Conservation (phyloP, 78 protist species). For the Isochrysis galbana region DNA sequence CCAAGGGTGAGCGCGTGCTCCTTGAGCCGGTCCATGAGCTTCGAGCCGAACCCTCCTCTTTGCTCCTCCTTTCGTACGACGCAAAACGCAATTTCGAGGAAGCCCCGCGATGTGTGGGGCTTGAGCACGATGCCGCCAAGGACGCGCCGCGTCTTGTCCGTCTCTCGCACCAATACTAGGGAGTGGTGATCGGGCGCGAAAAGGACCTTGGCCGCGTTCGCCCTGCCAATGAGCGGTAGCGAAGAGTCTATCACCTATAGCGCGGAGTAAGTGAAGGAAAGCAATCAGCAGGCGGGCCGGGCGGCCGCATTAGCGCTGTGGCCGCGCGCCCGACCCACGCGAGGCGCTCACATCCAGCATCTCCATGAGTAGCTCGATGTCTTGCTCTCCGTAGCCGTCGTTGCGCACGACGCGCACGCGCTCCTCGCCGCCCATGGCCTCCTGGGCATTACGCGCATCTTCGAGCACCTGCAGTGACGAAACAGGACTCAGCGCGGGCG, state of each 20-base stretch:
- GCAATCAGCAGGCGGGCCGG: too few species aligned
- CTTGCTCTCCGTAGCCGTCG: background rate
- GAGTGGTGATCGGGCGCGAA: conserved; percentile 17
- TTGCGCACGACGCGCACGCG: background rate
- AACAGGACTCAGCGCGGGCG: too few species aligned
- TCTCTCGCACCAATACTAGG: background rate
- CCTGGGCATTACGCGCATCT: background rate
- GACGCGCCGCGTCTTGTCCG: background rate
- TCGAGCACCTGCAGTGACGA: background rate
- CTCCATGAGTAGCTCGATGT: background rate
- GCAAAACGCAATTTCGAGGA: conserved; percentile 1
- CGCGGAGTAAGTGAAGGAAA: too few species aligned
- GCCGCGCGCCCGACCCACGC: too few species aligned
- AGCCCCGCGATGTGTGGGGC: background rate
- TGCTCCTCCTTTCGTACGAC: conserved; percentile 2
- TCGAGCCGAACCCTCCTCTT: background rate
- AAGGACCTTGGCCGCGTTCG: background rate
- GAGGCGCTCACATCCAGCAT: background rate
- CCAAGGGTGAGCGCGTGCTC: background rate
- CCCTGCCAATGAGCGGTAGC: conserved; percentile 9
- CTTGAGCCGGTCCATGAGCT: background rate
- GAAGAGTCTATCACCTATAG: background rate
- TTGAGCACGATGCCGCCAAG: conserved; percentile 18
- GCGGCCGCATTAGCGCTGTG: too few species aligned
- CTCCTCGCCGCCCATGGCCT: background rate